Evolutionary conservation across 2,329 filamentous ascomycete genomes (phyloP).

Genomic region (Dactylellina cionopaga): DNA sequence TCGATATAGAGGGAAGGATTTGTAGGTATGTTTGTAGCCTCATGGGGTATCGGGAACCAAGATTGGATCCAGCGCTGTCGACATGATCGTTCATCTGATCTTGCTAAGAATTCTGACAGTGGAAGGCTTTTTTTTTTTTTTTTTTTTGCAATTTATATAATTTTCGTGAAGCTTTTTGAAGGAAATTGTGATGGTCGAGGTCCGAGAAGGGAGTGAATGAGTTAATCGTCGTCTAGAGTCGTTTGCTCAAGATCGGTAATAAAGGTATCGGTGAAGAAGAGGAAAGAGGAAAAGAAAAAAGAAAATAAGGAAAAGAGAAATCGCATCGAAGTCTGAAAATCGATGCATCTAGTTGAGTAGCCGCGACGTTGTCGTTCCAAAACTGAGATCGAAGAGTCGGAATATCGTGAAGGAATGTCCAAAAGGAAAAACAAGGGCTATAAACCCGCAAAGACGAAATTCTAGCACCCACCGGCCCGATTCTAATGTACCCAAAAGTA

Average conservation of each 20-base stretch:
- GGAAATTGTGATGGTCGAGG: neutral
- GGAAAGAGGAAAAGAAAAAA: constrained; percentile 27
- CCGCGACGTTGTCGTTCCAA: constrained; percentile 8
- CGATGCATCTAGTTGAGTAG: neutral
- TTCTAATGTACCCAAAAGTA: constrained; percentile 36
- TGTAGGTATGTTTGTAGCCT: too few species aligned
- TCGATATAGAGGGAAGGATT: too few species aligned
- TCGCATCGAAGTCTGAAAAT: constrained; percentile 11
- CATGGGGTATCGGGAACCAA: too few species aligned
- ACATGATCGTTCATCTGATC: too few species aligned
- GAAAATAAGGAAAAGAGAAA: constrained; percentile 5
- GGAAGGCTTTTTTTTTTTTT: neutral
- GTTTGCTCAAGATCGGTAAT: constrained; percentile 37
- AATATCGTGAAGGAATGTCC: constrained; percentile 27
- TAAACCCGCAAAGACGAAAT: constrained; percentile 37
- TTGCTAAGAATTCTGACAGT: too few species aligned
- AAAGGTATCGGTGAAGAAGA: constrained; percentile 14
- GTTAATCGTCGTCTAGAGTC: constrained; percentile 44
- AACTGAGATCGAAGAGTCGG: neutral
- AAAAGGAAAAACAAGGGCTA: constrained; percentile 32
- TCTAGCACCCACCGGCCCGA: constrained; percentile 49
- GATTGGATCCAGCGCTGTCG: too few species aligned
- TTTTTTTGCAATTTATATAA: neutral
- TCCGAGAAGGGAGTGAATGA: constrained; percentile 33
- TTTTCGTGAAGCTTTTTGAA: neutral